phyloP scores from a whole-genome alignment of 2,329 filamentous ascomycete species.

The Exophiala sp. region DNA sequence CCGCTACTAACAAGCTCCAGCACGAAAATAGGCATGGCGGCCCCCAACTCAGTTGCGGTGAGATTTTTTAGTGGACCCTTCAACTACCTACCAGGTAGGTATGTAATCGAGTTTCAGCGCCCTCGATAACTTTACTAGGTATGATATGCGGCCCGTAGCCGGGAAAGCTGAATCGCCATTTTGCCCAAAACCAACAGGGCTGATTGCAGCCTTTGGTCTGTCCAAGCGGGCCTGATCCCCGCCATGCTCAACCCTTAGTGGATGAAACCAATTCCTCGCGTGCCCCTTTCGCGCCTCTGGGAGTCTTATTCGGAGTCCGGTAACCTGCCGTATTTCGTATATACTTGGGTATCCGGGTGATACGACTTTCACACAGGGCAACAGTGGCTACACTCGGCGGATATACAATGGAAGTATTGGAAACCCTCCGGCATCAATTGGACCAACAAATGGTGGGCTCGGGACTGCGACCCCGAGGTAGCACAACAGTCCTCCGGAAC shows the following conservation, averaged over 20 bases:
- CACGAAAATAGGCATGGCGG: constrained; percentile 27
- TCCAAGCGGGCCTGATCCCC: constrained; percentile 2
- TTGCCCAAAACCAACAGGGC: no score
- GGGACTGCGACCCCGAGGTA: not conserved
- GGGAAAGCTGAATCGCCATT: constrained; percentile 5
- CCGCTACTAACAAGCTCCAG: constrained; percentile 17
- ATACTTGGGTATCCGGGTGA: not conserved
- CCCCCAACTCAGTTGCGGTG: constrained; percentile 26
- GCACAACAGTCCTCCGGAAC: not conserved
- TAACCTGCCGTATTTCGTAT: constrained; percentile 20
- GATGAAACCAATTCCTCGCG: constrained; percentile 7
- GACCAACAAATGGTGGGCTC: not conserved
- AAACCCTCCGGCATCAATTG: not conserved
- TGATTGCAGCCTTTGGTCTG: no score
- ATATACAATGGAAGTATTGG: not conserved
- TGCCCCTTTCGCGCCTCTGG: constrained; percentile 2
- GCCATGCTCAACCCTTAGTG: not conserved
- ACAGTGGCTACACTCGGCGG: constrained; percentile 5
- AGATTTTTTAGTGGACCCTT: constrained; percentile 12
- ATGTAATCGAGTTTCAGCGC: not conserved
- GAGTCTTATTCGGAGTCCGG: constrained; percentile 19
- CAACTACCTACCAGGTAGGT: no score
- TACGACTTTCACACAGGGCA: constrained; percentile 5
- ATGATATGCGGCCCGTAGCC: constrained; percentile 4
- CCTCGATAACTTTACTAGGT: not conserved